phyloP scores from a whole-genome alignment of 1,284 basidiomycete genomes.

The Pseudomicrostroma phylloplanum region DNA sequence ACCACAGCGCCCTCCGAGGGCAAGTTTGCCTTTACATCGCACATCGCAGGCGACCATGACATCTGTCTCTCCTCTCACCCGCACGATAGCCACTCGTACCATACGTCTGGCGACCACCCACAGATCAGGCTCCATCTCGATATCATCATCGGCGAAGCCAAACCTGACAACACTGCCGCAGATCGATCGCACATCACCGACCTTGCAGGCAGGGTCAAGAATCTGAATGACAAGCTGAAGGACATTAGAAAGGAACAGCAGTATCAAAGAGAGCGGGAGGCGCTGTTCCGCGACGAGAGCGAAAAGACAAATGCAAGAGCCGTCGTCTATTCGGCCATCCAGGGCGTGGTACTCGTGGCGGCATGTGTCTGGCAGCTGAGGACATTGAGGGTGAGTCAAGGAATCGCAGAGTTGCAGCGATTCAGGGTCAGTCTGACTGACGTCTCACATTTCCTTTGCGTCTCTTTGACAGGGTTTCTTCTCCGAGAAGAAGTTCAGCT shows the following conservation, averaged over 20 bases:
- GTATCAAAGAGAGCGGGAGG: slow-evolving; percentile 86
- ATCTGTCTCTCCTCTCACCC: slow-evolving; percentile 83
- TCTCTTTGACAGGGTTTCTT: slow-evolving; percentile 33
- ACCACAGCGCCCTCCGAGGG: slow-evolving; percentile 83
- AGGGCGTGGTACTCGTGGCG: slow-evolving; percentile 74
- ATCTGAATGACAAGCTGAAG: slow-evolving; percentile 84
- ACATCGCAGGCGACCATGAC: slow-evolving; percentile 90
- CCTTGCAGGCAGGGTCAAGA: slow-evolving; percentile 75
- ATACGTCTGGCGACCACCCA: slow-evolving; percentile 51
- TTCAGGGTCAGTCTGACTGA: neutral
- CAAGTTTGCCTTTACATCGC: slow-evolving; percentile 92
- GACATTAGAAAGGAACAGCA: slow-evolving; percentile 93
- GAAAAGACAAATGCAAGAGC: slow-evolving; percentile 82
- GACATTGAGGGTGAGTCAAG: slow-evolving; percentile 65
- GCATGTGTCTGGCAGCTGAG: slow-evolving; percentile 89
- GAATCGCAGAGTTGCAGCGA: too few species aligned
- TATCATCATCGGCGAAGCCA: slow-evolving; percentile 80
- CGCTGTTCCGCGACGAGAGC: slow-evolving; percentile 80
- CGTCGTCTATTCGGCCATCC: slow-evolving; percentile 83
- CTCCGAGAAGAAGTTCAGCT: slow-evolving; percentile 46
- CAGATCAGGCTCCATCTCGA: slow-evolving; percentile 94
- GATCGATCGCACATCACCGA: slow-evolving; percentile 67
- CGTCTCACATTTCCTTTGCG: neutral
- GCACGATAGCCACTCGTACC: neutral
- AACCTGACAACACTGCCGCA: slow-evolving; percentile 58